Evolutionary conservation across 2,329 filamentous ascomycete genomes (phyloP).

Genomic region (Fusarium siculi): DNA sequence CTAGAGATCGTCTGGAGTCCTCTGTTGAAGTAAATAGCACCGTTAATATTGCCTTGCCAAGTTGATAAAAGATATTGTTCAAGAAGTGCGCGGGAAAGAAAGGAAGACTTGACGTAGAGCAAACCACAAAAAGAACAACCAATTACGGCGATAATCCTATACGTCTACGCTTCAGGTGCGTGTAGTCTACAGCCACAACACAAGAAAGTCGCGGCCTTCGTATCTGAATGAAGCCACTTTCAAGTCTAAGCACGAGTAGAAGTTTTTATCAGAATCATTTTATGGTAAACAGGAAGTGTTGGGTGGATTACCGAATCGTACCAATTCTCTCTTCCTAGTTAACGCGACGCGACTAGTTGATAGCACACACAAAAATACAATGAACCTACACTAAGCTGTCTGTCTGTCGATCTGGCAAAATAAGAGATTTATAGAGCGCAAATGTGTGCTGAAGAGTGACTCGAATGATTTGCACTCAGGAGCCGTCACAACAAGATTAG

Average conservation of each 20-base stretch:
- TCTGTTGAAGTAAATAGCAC: fast-evolving
- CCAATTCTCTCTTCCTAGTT: neutral
- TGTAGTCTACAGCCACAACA: too few species aligned
- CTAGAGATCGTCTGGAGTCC: fast-evolving
- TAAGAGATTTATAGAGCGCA: neutral
- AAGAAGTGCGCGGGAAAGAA: fast-evolving
- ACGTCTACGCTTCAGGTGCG: too few species aligned
- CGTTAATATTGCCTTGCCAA: fast-evolving
- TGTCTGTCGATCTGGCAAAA: fast-evolving
- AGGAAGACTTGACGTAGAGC: too few species aligned
- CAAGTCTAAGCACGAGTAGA: too few species aligned
- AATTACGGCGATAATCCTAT: too few species aligned
- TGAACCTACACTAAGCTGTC: neutral
- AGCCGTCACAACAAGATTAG: neutral
- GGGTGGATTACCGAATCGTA: too few species aligned
- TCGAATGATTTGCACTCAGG: neutral
- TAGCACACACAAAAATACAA: neutral
- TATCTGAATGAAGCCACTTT: too few species aligned
- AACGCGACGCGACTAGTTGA: neutral
- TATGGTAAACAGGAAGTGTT: fast-evolving
- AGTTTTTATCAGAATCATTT: too few species aligned
- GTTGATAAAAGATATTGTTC: fast-evolving
- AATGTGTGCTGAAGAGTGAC: neutral
- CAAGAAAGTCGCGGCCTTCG: too few species aligned
- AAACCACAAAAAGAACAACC: too few species aligned